These are phyloP conservation scores for Cutaneotrichosporon sp. DNA, from an alignment of 1,284 basidiomycete species.

Conservation along the genomic window DNA sequence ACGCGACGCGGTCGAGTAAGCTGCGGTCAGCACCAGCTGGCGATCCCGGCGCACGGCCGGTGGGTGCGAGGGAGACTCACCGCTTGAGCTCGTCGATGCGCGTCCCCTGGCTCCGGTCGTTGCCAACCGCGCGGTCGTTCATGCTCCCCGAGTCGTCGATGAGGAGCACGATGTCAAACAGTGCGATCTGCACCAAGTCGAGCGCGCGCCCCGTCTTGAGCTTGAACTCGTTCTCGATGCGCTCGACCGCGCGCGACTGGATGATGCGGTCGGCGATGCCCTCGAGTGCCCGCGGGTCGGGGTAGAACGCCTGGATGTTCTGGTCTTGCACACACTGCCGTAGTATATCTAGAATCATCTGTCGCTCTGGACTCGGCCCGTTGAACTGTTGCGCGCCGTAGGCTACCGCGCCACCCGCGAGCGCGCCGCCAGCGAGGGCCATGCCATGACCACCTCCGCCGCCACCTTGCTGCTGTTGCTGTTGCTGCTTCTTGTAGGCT, in stretches of 20 bases:
- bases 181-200: conserved; percentile 52
- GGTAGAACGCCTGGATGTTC: conserved; percentile 43
- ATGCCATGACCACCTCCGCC: neutral
- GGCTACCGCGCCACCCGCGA: neutral
- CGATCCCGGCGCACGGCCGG: no score
- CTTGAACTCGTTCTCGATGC: conserved; percentile 52
- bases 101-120: conserved; percentile 30
- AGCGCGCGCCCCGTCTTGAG: conserved; percentile 53
- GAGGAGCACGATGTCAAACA: conserved; percentile 52
- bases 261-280: conserved; percentile 53
- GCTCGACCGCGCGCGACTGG: conserved; percentile 46
- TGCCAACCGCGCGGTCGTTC: conserved; percentile 46
- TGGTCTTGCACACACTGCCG: conserved; percentile 48
- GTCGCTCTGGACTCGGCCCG: conserved; percentile 3
- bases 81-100: conserved; percentile 47
- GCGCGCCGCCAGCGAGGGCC: neutral
- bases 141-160: conserved; percentile 54
- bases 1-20: conserved; percentile 39
- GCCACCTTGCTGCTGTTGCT: neutral
- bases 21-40: neutral
- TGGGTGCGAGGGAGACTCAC: neutral
- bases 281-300: conserved; percentile 52
- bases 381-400: neutral
- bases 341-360: conserved; percentile 23
- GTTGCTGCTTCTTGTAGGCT: neutral